Evolutionary conservation across 2,329 filamentous ascomycete species (phyloP).

Genomic region (Pseudocercospora cruenta): DNA sequence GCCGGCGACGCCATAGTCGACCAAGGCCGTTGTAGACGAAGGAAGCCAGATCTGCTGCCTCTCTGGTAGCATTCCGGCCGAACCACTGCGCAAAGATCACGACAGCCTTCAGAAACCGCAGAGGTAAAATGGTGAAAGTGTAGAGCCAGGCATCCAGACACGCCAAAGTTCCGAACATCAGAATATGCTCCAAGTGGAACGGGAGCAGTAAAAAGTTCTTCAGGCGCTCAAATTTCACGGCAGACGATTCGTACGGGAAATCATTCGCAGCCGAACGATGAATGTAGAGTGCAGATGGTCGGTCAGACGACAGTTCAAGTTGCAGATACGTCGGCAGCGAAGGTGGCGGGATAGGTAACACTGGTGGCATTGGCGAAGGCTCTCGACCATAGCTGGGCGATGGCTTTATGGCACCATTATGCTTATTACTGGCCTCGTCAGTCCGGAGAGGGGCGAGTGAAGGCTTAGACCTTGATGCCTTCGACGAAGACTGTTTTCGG

Average conservation of each 20-base stretch:
- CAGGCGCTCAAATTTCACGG: slow-evolving; percentile 87
- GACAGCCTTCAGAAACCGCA: slow-evolving; percentile 82
- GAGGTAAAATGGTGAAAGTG: slow-evolving; percentile 90
- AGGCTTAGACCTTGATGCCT: slow-evolving; percentile 19
- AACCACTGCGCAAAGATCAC: slow-evolving; percentile 79
- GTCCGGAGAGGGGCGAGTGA: slow-evolving; percentile 26
- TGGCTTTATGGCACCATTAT: slow-evolving; percentile 35
- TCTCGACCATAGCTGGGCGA: slow-evolving; percentile 39
- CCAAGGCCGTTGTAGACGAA: slow-evolving; percentile 82
- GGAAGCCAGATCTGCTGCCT: slow-evolving; percentile 69
- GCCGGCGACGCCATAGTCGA: slow-evolving; percentile 68
- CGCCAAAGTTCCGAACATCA: slow-evolving; percentile 85
- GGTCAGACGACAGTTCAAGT: slow-evolving; percentile 63
- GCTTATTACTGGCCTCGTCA: slow-evolving; percentile 34
- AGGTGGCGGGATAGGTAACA: slow-evolving; percentile 63
- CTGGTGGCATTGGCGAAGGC: slow-evolving; percentile 52
- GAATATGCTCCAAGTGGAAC: slow-evolving; percentile 76
- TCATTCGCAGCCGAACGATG: slow-evolving; percentile 61
- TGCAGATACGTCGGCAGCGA: slow-evolving; percentile 69
- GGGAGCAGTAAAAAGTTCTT: slow-evolving; percentile 86
- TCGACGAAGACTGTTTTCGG: slow-evolving; percentile 22
- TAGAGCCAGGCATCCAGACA: slow-evolving; percentile 97
- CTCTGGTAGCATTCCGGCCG: slow-evolving; percentile 70
- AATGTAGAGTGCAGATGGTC: slow-evolving; percentile 66
- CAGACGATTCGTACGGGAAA: slow-evolving; percentile 86